A percentile compares a stretch with the other conserved stretches of the same genome.
These are phyloP conservation scores for Bryum argenteum DNA, from an alignment of 225 moss, liverwort and hornwort genomes.

Conservation along the genomic window DNA sequence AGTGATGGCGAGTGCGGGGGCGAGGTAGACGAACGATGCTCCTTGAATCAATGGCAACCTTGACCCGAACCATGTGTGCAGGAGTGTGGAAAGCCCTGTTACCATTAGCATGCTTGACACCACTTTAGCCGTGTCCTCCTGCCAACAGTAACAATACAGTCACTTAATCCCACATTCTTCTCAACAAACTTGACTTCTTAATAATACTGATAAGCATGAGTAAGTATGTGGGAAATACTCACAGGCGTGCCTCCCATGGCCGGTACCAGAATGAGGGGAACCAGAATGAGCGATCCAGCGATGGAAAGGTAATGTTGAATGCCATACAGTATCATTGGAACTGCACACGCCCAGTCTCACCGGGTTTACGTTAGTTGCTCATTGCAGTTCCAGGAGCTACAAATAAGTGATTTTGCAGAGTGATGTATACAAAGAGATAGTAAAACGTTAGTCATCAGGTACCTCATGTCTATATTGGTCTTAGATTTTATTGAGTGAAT, in stretches of 20 bases:
- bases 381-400: background rate
- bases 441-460: too few species aligned
- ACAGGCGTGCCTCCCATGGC: slow-evolving; percentile 82
- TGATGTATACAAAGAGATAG: too few species aligned
- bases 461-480: too few species aligned
- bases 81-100: slow-evolving; percentile 76
- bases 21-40: slow-evolving; percentile 84
- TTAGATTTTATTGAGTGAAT: too few species aligned
- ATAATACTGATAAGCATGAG: too few species aligned
- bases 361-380: background rate
- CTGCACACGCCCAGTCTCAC: slow-evolving; percentile 46
- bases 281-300: slow-evolving; percentile 77
- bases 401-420: too few species aligned
- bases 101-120: slow-evolving; percentile 89
- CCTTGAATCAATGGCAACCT: slow-evolving; percentile 87
- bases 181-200: too few species aligned
- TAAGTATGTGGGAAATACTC: slow-evolving; percentile 29
- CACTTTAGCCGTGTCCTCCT: slow-evolving; percentile 89
- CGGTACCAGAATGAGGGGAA: slow-evolving; percentile 87
- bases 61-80: slow-evolving; percentile 82
- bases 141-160: slow-evolving; percentile 1
- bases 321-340: slow-evolving; percentile 74
- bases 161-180: background rate
- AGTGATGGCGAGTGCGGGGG: slow-evolving; percentile 76
- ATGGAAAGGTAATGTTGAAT: slow-evolving; percentile 92